Evolutionary conservation across 495 filamentous ascomycete genomes (phyloP).

Genomic region (Geoglossum glabrum): DNA sequence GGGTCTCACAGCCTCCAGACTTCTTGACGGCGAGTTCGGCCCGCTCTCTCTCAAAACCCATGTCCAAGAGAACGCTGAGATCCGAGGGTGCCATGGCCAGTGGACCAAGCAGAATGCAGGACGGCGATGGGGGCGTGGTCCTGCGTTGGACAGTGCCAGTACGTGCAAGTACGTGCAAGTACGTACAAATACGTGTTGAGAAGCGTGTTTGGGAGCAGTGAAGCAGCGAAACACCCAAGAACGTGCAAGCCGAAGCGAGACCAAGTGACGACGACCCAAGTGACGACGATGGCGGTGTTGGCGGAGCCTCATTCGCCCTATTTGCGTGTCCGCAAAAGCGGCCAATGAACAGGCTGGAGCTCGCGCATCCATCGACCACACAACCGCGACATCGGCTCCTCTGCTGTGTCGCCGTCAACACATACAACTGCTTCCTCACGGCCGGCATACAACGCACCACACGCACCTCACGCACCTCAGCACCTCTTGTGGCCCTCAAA

Average conservation of each 20-base stretch:
- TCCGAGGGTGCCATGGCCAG: conserved; percentile 44
- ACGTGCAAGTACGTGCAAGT: not conserved
- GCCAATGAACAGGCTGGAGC: not conserved
- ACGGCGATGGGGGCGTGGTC: not conserved
- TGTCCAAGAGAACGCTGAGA: conserved; percentile 66
- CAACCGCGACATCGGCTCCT: not conserved
- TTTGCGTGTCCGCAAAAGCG: not conserved
- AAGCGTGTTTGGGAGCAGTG: not conserved
- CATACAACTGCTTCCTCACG: not conserved
- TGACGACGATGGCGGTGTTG: not conserved
- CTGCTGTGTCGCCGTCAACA: not conserved
- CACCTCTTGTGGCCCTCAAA: too few relatives aligned
- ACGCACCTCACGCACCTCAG: not conserved
- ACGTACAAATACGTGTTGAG: not conserved
- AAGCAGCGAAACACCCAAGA: too few relatives aligned
- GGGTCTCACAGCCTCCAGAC: conserved; percentile 45
- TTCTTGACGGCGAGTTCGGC: conserved; percentile 67
- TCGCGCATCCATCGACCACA: not conserved
- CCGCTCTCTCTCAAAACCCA: conserved; percentile 77
- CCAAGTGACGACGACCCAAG: not conserved
- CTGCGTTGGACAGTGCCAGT: not conserved
- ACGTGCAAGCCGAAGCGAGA: not conserved
- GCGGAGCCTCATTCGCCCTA: not conserved
- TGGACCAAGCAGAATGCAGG: not conserved
- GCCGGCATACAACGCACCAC: not conserved